Evolutionary conservation across 2,329 filamentous ascomycete genomes (phyloP).

Genomic region (Colletotrichum gloeosporioides): DNA sequence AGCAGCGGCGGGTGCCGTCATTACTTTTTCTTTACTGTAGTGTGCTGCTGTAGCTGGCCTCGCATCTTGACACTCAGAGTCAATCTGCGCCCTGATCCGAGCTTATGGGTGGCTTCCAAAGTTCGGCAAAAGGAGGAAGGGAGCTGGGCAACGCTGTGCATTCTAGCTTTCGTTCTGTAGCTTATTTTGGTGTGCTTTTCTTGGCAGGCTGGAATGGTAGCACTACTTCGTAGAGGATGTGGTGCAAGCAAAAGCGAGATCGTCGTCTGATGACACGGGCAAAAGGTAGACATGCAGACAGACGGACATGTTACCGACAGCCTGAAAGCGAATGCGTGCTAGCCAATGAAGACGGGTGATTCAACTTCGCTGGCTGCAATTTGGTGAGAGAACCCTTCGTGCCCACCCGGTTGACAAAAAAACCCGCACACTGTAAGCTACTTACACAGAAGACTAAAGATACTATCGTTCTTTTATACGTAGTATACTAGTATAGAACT

Average conservation of each 20-base stretch:
- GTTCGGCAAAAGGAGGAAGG: neutral
- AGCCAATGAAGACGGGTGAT: neutral
- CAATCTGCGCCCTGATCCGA: neutral
- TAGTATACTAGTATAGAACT: no score
- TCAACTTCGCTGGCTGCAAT: neutral
- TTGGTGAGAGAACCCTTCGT: neutral
- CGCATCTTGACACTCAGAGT: neutral
- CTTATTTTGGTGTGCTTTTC: neutral
- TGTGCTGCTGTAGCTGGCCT: neutral
- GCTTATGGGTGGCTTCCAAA: neutral
- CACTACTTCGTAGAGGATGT: neutral
- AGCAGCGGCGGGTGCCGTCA: neutral
- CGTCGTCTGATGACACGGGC: neutral
- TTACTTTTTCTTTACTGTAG: neutral
- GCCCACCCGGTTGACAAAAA: no score
- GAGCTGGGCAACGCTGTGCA: neutral
- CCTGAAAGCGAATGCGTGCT: neutral
- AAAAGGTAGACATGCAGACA: neutral
- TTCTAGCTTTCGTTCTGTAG: neutral
- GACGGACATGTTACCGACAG: neutral
- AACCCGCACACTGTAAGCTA: no score
- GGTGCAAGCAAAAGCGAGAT: neutral
- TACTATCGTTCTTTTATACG: no score
- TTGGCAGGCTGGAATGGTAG: neutral
- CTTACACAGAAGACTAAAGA: no score